Percentiles rank a stretch among this genome's conserved stretches.
Evolutionary conservation across 2,329 filamentous ascomycete species (phyloP).

Genomic region (Talaromyces amestolkiae): DNA sequence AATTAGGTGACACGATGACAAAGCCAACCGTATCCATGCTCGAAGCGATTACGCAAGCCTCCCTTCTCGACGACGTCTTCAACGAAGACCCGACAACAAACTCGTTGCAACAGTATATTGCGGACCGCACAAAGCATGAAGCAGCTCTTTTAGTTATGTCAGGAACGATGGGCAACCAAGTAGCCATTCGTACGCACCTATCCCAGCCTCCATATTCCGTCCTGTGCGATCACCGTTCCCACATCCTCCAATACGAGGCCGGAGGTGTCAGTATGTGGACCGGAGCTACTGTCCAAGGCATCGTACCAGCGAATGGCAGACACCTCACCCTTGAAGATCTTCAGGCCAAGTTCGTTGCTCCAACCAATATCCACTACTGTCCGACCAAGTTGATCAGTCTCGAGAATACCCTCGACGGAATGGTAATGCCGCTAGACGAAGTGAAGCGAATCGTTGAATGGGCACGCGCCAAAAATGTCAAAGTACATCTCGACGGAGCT

Average conservation of each 20-base stretch:
- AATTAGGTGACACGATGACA: conserved; percentile 65
- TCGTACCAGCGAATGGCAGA: conserved; percentile 67
- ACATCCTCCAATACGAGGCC: conserved; percentile 67
- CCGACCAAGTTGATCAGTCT: conserved; percentile 78
- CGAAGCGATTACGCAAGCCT: conserved; percentile 68
- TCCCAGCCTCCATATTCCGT: conserved; percentile 76
- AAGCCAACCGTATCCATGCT: conserved; percentile 81
- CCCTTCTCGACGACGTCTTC: conserved; percentile 81
- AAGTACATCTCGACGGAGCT: conserved; percentile 76
- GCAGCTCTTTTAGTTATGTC: conserved; percentile 77
- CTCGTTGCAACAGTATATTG: conserved; percentile 71
- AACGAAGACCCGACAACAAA: conserved; percentile 76
- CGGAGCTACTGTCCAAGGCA: conserved; percentile 66
- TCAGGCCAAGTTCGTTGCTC: conserved; percentile 60
- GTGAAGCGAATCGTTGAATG: conserved; percentile 67
- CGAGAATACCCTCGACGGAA: conserved; percentile 81
- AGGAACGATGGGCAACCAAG: conserved; percentile 92
- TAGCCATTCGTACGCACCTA: conserved; percentile 75
- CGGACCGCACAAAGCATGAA: conserved; percentile 70
- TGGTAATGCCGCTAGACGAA: conserved; percentile 73
- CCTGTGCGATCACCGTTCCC: conserved; percentile 73
- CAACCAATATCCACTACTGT: conserved; percentile 69
- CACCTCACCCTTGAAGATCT: conserved; percentile 78
- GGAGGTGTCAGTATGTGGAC: conserved; percentile 68
- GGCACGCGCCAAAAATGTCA: conserved; percentile 63